These are phyloP conservation scores for Emiliania huxleyi DNA, from an alignment of 78 protist genomes.

Conservation along the genomic window DNA sequence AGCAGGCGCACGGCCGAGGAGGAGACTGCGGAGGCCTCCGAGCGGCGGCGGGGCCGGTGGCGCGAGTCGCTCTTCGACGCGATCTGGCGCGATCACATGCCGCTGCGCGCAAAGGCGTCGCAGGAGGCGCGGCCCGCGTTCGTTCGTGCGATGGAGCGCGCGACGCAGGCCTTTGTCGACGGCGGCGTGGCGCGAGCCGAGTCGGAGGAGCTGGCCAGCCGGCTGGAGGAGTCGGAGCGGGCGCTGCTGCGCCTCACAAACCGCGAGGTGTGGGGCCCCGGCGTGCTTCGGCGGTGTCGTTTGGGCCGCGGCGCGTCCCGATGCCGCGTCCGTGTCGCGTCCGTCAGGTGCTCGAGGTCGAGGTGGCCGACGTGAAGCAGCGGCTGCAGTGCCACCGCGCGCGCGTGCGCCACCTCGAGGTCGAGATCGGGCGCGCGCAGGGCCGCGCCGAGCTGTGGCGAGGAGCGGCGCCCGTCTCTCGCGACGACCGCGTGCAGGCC, in stretches of 20 bases:
- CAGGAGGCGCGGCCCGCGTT: not conserved
- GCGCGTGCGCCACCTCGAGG: not conserved
- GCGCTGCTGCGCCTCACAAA: not conserved
- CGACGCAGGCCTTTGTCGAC: not conserved
- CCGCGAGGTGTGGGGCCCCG: too few relatives aligned
- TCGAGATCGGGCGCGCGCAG: not conserved
- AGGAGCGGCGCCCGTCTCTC: not conserved
- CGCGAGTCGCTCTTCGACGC: not conserved
- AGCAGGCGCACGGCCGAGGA: not conserved
- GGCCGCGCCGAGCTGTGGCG: not conserved
- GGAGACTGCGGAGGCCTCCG: not conserved
- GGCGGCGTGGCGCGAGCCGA: not conserved
- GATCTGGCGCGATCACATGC: not conserved
- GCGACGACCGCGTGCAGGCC: not conserved
- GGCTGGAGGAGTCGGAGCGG: not conserved
- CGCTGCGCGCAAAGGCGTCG: not conserved
- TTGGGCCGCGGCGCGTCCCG: not conserved
- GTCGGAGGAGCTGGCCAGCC: not conserved
- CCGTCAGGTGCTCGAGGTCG: not conserved
- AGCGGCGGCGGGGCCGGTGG: slow-evolving; percentile 1
- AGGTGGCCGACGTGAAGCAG: not conserved
- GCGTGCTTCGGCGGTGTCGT: too few relatives aligned
- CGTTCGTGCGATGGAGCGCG: not conserved
- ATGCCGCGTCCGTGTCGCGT: not conserved
- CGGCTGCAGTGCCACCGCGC: not conserved